Evolutionary conservation across 108 stramenopile species (phyloP).

Genomic region (Nannochloropsis granulata): DNA sequence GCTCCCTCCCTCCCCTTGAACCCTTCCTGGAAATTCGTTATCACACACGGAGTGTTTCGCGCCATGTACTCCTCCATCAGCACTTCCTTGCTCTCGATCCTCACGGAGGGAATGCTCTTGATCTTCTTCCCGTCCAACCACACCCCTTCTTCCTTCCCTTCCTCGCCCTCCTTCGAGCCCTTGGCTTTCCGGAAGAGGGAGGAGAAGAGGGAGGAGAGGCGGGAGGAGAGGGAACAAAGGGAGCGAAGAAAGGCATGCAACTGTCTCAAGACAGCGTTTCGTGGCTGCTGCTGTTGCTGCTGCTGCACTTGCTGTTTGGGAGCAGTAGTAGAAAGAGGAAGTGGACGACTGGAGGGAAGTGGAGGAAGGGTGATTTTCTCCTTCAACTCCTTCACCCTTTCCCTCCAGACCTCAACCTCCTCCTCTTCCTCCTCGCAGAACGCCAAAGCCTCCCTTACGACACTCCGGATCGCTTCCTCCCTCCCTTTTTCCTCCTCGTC

Average conservation of each 20-base stretch:
- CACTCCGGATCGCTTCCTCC: neutral
- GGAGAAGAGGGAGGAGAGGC: too few species aligned
- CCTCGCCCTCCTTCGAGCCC: neutral
- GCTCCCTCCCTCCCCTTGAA: slow-evolving; percentile 6
- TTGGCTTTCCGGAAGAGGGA: neutral
- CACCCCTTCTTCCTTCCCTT: neutral
- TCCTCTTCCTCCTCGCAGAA: slow-evolving; percentile 15
- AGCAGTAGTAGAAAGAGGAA: neutral
- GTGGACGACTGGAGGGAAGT: neutral
- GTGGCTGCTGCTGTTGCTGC: too few species aligned
- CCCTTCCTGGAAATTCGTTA: slow-evolving; percentile 17
- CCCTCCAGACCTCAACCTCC: neutral
- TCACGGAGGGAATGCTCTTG: neutral
- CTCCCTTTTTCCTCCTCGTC: neutral
- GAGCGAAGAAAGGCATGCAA: too few species aligned
- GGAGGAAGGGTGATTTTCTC: too few species aligned
- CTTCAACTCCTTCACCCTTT: neutral
- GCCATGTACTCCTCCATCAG: slow-evolving; percentile 5
- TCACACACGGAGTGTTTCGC: slow-evolving; percentile 8
- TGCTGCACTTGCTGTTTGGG: too few species aligned
- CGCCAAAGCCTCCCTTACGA: slow-evolving; percentile 4
- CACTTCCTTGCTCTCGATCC: neutral
- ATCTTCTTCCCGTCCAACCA: neutral
- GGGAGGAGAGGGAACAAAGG: too few species aligned
- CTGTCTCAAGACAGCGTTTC: too few species aligned